Percentiles rank a stretch among this genome's conserved stretches.
Conservation (phyloP, 2,329 filamentous ascomycete species). For the Penicillium brasilianum region DNA sequence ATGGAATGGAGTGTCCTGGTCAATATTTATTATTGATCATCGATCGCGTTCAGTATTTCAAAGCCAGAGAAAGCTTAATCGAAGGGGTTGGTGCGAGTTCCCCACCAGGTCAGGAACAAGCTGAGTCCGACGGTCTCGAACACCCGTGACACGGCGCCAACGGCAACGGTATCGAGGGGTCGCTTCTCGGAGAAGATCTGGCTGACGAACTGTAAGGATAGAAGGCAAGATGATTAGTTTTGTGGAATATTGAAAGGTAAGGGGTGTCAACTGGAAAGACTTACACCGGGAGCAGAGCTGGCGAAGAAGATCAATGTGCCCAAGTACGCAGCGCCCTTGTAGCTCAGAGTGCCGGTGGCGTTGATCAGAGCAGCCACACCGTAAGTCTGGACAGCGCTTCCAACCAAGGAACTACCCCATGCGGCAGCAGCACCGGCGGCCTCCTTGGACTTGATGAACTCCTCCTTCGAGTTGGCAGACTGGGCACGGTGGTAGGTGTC, state of each 20-base stretch:
- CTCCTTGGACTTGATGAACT: slow-evolving; percentile 94
- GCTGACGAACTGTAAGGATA: slow-evolving; percentile 71
- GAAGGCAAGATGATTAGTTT: neutral
- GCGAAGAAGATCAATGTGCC: slow-evolving; percentile 91
- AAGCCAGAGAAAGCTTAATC: slow-evolving; percentile 60
- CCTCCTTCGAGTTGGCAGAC: slow-evolving; percentile 90
- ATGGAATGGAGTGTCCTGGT: slow-evolving; percentile 3
- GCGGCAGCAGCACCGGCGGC: slow-evolving; percentile 83
- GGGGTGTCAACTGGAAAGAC: slow-evolving; percentile 42
- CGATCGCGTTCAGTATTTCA: neutral
- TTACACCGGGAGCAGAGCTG: slow-evolving; percentile 82
- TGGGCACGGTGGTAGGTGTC: slow-evolving; percentile 93
- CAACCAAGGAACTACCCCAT: slow-evolving; percentile 87
- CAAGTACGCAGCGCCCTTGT: slow-evolving; percentile 96
- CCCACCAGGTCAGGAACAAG: slow-evolving; percentile 96
- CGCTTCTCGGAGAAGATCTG: slow-evolving; percentile 91
- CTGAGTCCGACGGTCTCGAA: slow-evolving; percentile 93
- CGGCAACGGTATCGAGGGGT: slow-evolving; percentile 84
- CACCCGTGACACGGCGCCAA: slow-evolving; percentile 80
- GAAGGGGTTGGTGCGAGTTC: slow-evolving; percentile 91
- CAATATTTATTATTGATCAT: slow-evolving; percentile 4
- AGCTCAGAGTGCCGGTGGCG: slow-evolving; percentile 90
- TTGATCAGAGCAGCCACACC: slow-evolving; percentile 91
- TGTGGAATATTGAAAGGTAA: neutral
- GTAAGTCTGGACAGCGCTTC: slow-evolving; percentile 86